These are phyloP conservation scores for Sambucus nigra DNA, from an alignment of 129 eudicot genomes.

Conservation along the genomic window DNA sequence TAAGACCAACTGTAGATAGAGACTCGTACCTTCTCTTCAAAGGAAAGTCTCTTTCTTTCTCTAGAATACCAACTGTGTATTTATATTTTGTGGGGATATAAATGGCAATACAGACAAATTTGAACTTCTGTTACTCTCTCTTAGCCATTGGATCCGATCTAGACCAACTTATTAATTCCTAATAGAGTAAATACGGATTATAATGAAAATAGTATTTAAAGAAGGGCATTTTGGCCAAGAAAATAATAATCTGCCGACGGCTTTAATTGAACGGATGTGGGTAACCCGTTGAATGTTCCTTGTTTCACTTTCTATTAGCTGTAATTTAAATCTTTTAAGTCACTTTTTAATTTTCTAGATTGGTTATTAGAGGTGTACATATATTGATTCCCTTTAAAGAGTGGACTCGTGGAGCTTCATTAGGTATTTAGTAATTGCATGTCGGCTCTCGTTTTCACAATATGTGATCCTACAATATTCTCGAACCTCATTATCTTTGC, in stretches of 20 bases:
- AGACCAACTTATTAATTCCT: neutral
- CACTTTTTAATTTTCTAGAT: conserved; percentile 6
- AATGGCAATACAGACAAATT: neutral
- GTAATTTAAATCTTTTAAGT: conserved; percentile 9
- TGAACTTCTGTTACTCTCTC: no score
- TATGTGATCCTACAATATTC: conserved; percentile 62
- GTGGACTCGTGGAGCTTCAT: conserved; percentile 41
- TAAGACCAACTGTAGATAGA: conserved; percentile 28
- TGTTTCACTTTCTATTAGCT: conserved; percentile 37
- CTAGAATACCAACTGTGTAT: neutral
- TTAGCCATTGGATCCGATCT: conserved; percentile 15
- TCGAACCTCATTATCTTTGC: conserved; percentile 20
- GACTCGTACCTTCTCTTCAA: conserved; percentile 57
- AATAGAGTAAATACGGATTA: no score
- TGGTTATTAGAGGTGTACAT: neutral
- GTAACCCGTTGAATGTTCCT: conserved; percentile 35
- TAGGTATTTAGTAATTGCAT: conserved; percentile 26
- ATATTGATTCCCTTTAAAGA: conserved; percentile 7
- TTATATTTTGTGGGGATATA: neutral
- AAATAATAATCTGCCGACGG: conserved; percentile 9
- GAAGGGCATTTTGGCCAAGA: no score
- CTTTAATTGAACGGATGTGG: conserved; percentile 39
- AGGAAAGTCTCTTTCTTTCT: conserved; percentile 45
- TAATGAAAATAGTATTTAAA: no score
- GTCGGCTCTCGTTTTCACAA: conserved; percentile 29